phyloP scores from a whole-genome alignment of 495 filamentous ascomycete genomes.

The Glutinoglossum americanum region DNA sequence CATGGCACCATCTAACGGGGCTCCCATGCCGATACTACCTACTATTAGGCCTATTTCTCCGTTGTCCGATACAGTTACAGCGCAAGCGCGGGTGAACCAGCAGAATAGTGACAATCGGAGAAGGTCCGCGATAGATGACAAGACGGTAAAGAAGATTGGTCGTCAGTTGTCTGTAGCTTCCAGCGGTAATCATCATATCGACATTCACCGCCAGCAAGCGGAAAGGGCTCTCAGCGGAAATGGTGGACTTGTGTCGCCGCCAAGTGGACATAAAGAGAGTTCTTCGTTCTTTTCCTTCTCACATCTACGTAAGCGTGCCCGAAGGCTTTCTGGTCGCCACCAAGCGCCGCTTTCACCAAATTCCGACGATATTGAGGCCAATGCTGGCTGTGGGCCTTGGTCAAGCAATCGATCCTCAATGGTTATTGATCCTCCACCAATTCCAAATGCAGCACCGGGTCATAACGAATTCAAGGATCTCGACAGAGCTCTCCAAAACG shows the following conservation, averaged over 20 bases:
- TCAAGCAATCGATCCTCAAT: conserved; percentile 65
- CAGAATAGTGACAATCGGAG: conserved; percentile 21
- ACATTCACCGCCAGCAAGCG: conserved; percentile 74
- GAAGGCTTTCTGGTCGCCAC: conserved; percentile 77
- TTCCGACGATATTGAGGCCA: conserved; percentile 73
- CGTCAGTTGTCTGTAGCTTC: conserved; percentile 91
- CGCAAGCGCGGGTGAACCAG: conserved; percentile 43
- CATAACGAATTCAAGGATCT: conserved; percentile 45
- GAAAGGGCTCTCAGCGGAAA: conserved; percentile 80
- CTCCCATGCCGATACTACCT: conserved; percentile 93
- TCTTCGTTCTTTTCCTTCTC: conserved; percentile 96
- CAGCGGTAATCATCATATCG: conserved; percentile 72
- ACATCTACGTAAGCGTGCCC: conserved; percentile 81
- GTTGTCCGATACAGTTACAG: conserved; percentile 75
- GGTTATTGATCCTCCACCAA: conserved; percentile 34
- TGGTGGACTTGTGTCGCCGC: conserved; percentile 38
- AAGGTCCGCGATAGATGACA: conserved; percentile 30
- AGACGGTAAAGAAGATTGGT: conserved; percentile 77
- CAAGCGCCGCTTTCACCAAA: conserved; percentile 51
- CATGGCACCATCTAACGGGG: conserved; percentile 40
- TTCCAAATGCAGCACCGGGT: conserved; percentile 18
- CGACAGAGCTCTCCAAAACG: conserved; percentile 57
- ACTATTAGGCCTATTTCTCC: conserved; percentile 92
- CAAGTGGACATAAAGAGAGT: conserved; percentile 60
- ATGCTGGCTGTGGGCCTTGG: conserved; percentile 81